Base-by-base conservation (phyloP, 139 green algal species). In the Chlamydomonas incerta region DNA sequence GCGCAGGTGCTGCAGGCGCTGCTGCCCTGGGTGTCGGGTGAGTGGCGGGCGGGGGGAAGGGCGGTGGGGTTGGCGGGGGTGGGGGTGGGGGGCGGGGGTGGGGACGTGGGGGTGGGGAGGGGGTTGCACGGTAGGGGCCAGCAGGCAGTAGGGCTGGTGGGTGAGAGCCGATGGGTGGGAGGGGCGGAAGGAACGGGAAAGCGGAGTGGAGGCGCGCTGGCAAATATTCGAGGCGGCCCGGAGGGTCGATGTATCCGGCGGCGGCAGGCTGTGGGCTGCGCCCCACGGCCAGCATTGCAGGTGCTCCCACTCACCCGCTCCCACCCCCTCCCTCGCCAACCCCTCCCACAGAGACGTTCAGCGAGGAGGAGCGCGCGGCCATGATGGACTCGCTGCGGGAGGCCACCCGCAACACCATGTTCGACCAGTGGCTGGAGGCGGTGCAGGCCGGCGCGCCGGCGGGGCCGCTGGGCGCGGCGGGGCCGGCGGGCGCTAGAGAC, bases 1-100 rank as follows among this genome's bases (percentile, higher is more conserved):
- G 97, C 97, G 13, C 97, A 99, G 81, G 97, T 99, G 79, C 92
- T 99, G 84, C 93, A 95, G 88, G 91, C 95, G 63, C 97, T 99
- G 94, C 93, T 99, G 52, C 95, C 94, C 33, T 99, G 97, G 96
- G 93, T 99, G 66, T 95, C 93, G 72, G 93, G 93, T 95, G 68
- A 71, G 87, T 18, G 37, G 4, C 52, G 50, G 28, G 37, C 35
- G 33, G 58, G 57, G 18, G 0, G 24, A n/a, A n/a, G n/a, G n/a
- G n/a, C n/a, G n/a, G n/a, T n/a, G n/a, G n/a, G n/a, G n/a, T n/a
- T n/a, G n/a, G 37, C 31, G 21, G 26, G 37, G 41, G 14, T 41
- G 23, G 29, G 60, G 71, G 71, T 11, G 26, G 26, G 11, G n/a
- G n/a, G 46, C 23, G 24, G 71, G 29, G 33, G 17, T 68, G 62